Evolutionary conservation across 345 rosid species (phyloP).

Genomic region (Physaria fendleri): DNA sequence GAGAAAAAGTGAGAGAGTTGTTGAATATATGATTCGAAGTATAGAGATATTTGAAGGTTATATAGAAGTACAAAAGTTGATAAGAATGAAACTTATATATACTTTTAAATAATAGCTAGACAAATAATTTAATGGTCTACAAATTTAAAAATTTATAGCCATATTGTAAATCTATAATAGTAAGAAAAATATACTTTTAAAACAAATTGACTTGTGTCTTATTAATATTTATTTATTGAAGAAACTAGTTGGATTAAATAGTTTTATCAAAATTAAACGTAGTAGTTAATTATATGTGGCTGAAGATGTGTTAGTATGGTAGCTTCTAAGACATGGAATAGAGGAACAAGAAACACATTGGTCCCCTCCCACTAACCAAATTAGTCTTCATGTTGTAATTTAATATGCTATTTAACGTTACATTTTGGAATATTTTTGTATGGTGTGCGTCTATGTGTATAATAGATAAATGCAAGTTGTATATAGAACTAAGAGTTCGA

Average conservation of each 20-base stretch:
- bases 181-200: not conserved
- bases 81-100: not conserved
- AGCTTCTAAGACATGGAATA: conserved; percentile 12
- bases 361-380: conserved; percentile 30
- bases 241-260: too few relatives aligned
- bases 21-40: conserved; percentile 32
- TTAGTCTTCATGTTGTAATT: conserved; percentile 6
- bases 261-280: too few relatives aligned
- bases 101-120: not conserved
- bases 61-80: conserved; percentile 3
- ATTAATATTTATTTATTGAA: not conserved
- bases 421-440: not conserved
- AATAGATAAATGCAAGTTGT: conserved; percentile 18
- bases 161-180: not conserved
- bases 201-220: not conserved
- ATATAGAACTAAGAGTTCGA: not conserved
- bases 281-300: not conserved
- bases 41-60: conserved; percentile 17
- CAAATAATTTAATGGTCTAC: not conserved
- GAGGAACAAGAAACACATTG: conserved; percentile 11
- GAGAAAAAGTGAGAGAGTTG: conserved; percentile 30
- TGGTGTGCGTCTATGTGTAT: not conserved
- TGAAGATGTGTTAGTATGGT: conserved; percentile 6
- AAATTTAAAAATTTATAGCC: not conserved
- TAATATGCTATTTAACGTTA: not conserved